phyloP scores from a whole-genome alignment of 2,329 filamentous ascomycete genomes.

The Fonsecaea erecta region DNA sequence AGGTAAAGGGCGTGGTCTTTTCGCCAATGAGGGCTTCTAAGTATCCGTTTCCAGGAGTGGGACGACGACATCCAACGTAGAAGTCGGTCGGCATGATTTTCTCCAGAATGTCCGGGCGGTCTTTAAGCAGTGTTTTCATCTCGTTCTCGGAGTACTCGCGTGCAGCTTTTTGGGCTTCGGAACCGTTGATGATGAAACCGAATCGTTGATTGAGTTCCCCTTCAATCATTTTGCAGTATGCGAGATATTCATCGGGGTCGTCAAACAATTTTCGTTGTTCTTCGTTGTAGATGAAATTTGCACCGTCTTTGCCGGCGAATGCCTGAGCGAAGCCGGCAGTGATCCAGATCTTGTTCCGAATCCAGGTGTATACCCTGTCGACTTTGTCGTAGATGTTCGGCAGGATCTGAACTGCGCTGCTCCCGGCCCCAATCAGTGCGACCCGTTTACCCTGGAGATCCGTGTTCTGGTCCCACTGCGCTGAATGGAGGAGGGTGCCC shows the following conservation, averaged over 20 bases:
- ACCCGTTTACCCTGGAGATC: constrained; percentile 38
- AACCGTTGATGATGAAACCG: constrained; percentile 28
- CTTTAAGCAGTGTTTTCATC: constrained; percentile 37
- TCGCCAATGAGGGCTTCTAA: constrained; percentile 27
- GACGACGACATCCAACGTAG: constrained; percentile 37
- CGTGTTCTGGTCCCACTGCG: constrained; percentile 40
- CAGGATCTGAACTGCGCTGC: constrained; percentile 39
- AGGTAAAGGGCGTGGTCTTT: constrained; percentile 24
- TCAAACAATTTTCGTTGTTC: constrained; percentile 32
- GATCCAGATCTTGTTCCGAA: constrained; percentile 42
- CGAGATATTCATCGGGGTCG: constrained; percentile 29
- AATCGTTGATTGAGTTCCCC: constrained; percentile 33
- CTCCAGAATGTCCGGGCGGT: constrained; percentile 33
- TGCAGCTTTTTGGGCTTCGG: constrained; percentile 18
- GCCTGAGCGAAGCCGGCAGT: constrained; percentile 34
- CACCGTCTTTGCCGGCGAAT: constrained; percentile 35
- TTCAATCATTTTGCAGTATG: constrained; percentile 36
- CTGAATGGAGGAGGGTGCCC: constrained; percentile 43
- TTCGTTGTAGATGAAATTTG: constrained; percentile 33
- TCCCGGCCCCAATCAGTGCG: constrained; percentile 38
- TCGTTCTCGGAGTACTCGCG: constrained; percentile 28
- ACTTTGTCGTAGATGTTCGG: constrained; percentile 48
- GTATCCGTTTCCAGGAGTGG: constrained; percentile 38
- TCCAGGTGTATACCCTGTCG: constrained; percentile 39
- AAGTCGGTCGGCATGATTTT: constrained; percentile 39